Evolutionary conservation across 345 rosid species (phyloP), one percentile per base, ranked within the genome.

Genomic region (Melastoma malabathricum): DNA sequence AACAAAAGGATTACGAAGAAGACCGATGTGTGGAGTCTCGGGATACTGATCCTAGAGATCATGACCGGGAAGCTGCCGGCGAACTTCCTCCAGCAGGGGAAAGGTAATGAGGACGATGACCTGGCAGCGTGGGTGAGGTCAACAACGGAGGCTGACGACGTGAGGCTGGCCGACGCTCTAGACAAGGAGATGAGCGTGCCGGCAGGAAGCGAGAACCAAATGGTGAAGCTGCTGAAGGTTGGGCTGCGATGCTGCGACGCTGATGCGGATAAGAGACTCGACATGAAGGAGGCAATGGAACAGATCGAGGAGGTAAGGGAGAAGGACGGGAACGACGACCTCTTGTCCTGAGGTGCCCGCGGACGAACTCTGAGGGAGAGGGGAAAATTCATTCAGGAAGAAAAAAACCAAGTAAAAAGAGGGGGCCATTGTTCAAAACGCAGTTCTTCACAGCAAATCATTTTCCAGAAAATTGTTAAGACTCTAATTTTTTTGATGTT

Each of bases 11-110:
- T 87, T 51, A 87, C 93, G 0, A 92, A 79, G 72, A 87, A 87
- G 70, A 92, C 98, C 0, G 97, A 92, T 43, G 77, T 84, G 0
- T 92, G 97, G 97, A 70, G 77, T 12, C 64, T 87, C 0, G 98
- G 98, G 23, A 68, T 80, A 10, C 57, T 92, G 57, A 81, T 92
- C 47, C 54, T 92, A 4, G 98, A 87, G 75, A 74, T 82, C 69
- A 22, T 92, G 18, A 80, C 95, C 0, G 93, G 89, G 1, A 82
- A 65, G 18, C 39, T 75, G 48, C 98, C 96, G 0, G 61, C 81
- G 2, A 83, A 68, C 53, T 78, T 72, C 57, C 41, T 71, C 22
- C 77, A 73, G 22, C 54, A 59, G 23, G 71, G 75, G 4, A 61
- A 60, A 34, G 65, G 45, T 2, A 76, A 67, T 39, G 50, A 46